Percentiles rank a stretch among this genome's conserved stretches.
phyloP scores from a whole-genome alignment of 1,284 basidiomycete genomes.

The Ceratobasidium sp. region DNA sequence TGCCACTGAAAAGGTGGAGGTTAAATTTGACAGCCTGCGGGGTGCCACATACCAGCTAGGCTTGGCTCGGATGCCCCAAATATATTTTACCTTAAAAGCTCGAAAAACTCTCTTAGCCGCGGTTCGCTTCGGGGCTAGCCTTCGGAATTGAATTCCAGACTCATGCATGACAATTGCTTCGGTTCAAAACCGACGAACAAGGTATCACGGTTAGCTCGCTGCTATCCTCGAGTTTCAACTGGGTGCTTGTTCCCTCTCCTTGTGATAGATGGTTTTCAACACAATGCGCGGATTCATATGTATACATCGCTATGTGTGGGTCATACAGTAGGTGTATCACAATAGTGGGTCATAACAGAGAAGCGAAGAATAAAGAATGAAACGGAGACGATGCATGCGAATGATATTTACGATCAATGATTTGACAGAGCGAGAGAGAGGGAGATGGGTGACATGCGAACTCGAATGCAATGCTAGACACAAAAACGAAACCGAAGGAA shows the following conservation, averaged over 20 bases:
- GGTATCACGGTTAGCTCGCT: background rate
- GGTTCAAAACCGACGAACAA: background rate
- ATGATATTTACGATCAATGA: constrained; percentile 34
- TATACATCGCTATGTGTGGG: constrained; percentile 10
- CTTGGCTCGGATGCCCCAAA: background rate
- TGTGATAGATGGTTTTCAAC: background rate
- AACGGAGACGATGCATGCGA: constrained; percentile 24
- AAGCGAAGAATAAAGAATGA: constrained; percentile 15
- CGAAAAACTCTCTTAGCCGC: background rate
- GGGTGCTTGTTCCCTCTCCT: background rate
- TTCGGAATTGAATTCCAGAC: constrained; percentile 1
- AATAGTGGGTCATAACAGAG: background rate
- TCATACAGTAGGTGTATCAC: constrained; percentile 19
- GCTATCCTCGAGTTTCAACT: background rate
- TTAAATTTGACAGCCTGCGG: constrained; percentile 1
- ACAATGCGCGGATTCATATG: constrained; percentile 14
- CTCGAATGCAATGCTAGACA: constrained; percentile 16
- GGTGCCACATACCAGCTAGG: background rate
- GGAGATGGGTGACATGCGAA: constrained; percentile 19
- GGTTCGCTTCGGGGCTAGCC: background rate
- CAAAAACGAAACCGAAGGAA: background rate
- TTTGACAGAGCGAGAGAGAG: constrained; percentile 14
- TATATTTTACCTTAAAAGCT: background rate
- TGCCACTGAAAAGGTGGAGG: background rate
- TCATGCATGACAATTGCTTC: background rate